Conservation (phyloP, 352 stramenopile genomes). For the Pythium sp. region DNA sequence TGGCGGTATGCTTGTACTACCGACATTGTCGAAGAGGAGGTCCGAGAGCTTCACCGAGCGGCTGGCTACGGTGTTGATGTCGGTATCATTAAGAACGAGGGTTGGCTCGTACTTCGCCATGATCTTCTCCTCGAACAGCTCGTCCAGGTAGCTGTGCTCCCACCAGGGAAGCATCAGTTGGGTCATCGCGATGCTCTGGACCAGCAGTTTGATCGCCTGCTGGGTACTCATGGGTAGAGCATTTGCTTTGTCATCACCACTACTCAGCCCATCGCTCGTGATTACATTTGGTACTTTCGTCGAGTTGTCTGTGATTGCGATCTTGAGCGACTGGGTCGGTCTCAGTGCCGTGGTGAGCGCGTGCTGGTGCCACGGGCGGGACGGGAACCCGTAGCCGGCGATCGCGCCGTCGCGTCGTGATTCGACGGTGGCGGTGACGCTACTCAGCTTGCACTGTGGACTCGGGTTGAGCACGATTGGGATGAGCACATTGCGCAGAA, state of each 20-base stretch:
- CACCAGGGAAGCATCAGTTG: constrained; percentile 7
- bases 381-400: constrained; percentile 5
- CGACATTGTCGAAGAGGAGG: neutral
- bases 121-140: constrained; percentile 1
- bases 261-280: neutral
- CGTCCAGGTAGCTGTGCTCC: neutral
- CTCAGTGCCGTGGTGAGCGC: neutral
- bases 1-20: neutral
- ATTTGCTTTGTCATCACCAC: neutral
- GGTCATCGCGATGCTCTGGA: constrained; percentile 4
- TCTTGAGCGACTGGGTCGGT: neutral
- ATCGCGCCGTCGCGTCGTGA: neutral
- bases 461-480: neutral
- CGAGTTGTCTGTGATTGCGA: constrained; percentile 6
- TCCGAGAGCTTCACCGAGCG: neutral
- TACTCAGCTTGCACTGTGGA: neutral
- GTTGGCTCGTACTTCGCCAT: neutral
- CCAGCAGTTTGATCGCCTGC: neutral
- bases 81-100: neutral
- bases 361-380: constrained; percentile 2
- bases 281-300: neutral
- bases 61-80: neutral
- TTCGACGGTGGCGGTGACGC: neutral
- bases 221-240: neutral
- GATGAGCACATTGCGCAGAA: constrained; percentile 5